Percentiles rank a stretch among this genome's conserved stretches.
Conservation (phyloP, 345 rosid genomes). For the Arabidopsis suecica region DNA sequence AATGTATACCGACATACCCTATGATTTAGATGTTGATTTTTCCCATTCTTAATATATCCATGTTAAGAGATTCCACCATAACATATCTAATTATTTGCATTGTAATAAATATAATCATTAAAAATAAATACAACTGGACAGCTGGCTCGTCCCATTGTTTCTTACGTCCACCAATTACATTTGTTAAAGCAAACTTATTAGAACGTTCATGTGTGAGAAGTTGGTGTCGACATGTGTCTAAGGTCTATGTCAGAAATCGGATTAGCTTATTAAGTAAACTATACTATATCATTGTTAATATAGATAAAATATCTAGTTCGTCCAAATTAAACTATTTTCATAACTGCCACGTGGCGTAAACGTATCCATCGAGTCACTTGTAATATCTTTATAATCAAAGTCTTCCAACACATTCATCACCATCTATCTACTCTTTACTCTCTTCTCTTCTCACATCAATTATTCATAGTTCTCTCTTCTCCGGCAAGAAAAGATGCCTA, state of each 20-base stretch:
- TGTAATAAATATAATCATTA: not conserved
- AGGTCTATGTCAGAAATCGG: not conserved
- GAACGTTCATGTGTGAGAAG: not conserved
- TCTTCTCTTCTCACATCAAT: slow-evolving; percentile 7
- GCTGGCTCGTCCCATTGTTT: slow-evolving; percentile 16
- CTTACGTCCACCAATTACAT: slow-evolving; percentile 36
- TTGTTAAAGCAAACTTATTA: not conserved
- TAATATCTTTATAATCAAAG: slow-evolving; percentile 10
- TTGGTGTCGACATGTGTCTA: not conserved
- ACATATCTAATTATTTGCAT: not conserved
- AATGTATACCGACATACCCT: not conserved
- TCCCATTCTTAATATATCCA: not conserved
- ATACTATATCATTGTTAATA: not conserved
- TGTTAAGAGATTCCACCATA: not conserved
- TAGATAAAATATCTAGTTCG: slow-evolving; percentile 7
- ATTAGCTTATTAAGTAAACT: slow-evolving; percentile 1
- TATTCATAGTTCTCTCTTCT: not conserved
- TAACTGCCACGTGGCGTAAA: slow-evolving; percentile 20
- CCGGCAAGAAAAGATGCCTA: slow-evolving; percentile 35
- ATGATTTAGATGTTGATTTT: not conserved
- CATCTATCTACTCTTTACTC: slow-evolving; percentile 19
- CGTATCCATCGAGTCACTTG: not conserved
- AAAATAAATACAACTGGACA: slow-evolving; percentile 26
- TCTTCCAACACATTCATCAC: slow-evolving; percentile 17
- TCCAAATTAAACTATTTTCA: not conserved